Percentiles rank a stretch among this genome's conserved stretches.
phyloP scores from a whole-genome alignment of 495 filamentous ascomycete genomes.

The Aspergillus indologenus region DNA sequence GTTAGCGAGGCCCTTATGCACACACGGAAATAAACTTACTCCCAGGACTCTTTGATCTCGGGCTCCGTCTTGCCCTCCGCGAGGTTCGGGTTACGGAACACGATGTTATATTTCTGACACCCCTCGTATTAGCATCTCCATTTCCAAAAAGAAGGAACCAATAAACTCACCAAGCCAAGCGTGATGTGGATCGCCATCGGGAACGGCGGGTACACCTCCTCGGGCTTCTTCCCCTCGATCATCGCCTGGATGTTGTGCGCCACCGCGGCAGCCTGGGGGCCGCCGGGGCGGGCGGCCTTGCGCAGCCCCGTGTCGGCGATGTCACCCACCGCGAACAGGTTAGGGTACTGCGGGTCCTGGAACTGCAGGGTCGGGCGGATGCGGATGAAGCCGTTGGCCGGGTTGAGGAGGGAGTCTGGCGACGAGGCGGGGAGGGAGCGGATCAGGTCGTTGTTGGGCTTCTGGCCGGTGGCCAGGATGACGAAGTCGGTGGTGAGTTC shows the following conservation, averaged over 20 bases:
- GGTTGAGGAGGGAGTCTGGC: constrained; percentile 41
- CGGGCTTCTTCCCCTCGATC: constrained; percentile 34
- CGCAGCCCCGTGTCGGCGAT: constrained; percentile 57
- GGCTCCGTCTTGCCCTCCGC: constrained; percentile 46
- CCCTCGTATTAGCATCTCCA: background rate
- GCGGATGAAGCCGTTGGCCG: constrained; percentile 47
- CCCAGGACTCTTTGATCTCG: constrained; percentile 36
- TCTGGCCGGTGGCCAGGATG: constrained; percentile 57
- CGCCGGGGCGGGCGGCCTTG: constrained; percentile 53
- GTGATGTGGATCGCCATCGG: constrained; percentile 49
- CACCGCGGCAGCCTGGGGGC: constrained; percentile 50
- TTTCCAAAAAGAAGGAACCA: background rate
- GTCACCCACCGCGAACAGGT: constrained; percentile 59
- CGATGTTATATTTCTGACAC: constrained; percentile 43
- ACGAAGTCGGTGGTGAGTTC: constrained; percentile 36
- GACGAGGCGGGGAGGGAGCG: constrained; percentile 34
- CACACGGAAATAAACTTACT: constrained; percentile 33
- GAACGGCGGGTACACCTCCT: constrained; percentile 32
- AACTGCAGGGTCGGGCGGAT: constrained; percentile 58
- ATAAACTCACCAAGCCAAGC: constrained; percentile 46
- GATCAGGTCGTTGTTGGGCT: constrained; percentile 52
- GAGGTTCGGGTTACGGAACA: constrained; percentile 48
- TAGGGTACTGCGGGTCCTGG: constrained; percentile 39
- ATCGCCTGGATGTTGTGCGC: constrained; percentile 51
- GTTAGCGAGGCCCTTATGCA: constrained; percentile 15